Evolutionary conservation across 192 early-diverging fungal genomes (phyloP).

Genomic region (Bifiguratus adelaidae): DNA sequence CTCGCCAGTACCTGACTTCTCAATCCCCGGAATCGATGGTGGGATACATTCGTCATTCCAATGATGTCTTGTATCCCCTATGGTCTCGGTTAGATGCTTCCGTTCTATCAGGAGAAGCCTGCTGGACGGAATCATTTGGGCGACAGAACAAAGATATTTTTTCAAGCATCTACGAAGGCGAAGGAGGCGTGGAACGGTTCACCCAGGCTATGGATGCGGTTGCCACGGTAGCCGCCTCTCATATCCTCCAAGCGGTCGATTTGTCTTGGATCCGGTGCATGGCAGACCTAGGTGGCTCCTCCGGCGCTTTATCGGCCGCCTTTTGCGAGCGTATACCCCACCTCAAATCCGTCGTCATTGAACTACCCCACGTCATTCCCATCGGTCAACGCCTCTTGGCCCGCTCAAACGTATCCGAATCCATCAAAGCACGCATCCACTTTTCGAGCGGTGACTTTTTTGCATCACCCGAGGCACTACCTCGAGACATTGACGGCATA

Average conservation of each 20-base stretch:
- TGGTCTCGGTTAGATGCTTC: slow-evolving; percentile 6
- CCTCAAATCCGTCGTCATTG: background rate
- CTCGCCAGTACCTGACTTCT: slow-evolving; percentile 1
- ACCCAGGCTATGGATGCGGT: slow-evolving; percentile 9
- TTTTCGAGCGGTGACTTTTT: background rate
- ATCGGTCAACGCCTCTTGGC: background rate
- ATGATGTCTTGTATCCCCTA: slow-evolving; percentile 8
- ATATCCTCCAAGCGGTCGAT: background rate
- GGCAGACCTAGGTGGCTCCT: slow-evolving; percentile 2
- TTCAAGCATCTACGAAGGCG: slow-evolving; percentile 6
- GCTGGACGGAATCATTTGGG: slow-evolving; percentile 14
- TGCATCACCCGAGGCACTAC: background rate
- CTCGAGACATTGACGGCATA: background rate
- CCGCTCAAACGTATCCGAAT: background rate
- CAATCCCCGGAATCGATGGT: slow-evolving; percentile 2
- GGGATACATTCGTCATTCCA: slow-evolving; percentile 6
- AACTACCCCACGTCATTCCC: background rate
- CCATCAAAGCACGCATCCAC: background rate
- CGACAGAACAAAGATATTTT: slow-evolving; percentile 5
- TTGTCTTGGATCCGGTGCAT: background rate
- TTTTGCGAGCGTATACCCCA: background rate
- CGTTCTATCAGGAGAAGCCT: slow-evolving; percentile 4
- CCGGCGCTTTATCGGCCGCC: background rate
- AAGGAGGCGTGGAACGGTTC: slow-evolving; percentile 4
- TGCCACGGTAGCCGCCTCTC: slow-evolving; percentile 4